A percentile compares a stretch with the other conserved stretches of the same genome.
These are phyloP conservation scores for Cardiosporidium cionae DNA, from an alignment of 169 alveolate species.

Conservation along the genomic window DNA sequence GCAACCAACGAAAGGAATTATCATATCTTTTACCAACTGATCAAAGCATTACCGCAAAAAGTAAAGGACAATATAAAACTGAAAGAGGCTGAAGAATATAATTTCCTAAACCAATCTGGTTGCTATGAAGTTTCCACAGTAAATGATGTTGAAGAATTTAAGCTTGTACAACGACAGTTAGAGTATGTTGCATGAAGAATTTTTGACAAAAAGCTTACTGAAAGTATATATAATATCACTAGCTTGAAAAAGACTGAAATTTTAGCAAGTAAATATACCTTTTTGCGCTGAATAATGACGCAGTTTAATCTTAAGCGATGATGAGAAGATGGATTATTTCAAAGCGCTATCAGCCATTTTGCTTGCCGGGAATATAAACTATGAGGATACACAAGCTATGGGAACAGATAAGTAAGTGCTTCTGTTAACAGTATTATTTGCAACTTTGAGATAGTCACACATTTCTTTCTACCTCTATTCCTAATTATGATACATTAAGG, in stretches of 20 bases:
- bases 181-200: slow-evolving; percentile 3
- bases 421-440: too few species aligned
- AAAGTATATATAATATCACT: not conserved
- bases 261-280: too few species aligned
- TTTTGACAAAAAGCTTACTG: not conserved
- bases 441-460: too few species aligned
- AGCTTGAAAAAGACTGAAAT: too few species aligned
- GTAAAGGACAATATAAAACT: slow-evolving; percentile 21
- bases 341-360: slow-evolving; percentile 9
- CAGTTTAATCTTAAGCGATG: slow-evolving; percentile 5
- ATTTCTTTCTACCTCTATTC: too few species aligned
- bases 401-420: slow-evolving; percentile 21
- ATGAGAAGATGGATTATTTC: slow-evolving; percentile 12
- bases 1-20: slow-evolving; percentile 81
- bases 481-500: not conserved
- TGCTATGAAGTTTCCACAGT: slow-evolving; percentile 32
- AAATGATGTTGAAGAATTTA: slow-evolving; percentile 19
- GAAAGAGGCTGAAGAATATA: slow-evolving; percentile 4
- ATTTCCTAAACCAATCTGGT: slow-evolving; percentile 19
- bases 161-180: slow-evolving; percentile 11
- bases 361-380: slow-evolving; percentile 19
- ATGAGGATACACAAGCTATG: slow-evolving; percentile 5
- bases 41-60: slow-evolving; percentile 74
- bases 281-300: not conserved
- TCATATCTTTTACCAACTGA: slow-evolving; percentile 92